Evolutionary conservation across 495 filamentous ascomycete genomes (phyloP), one percentile per base, ranked within the genome.

Genomic region (Neurospora sublineolata): DNA sequence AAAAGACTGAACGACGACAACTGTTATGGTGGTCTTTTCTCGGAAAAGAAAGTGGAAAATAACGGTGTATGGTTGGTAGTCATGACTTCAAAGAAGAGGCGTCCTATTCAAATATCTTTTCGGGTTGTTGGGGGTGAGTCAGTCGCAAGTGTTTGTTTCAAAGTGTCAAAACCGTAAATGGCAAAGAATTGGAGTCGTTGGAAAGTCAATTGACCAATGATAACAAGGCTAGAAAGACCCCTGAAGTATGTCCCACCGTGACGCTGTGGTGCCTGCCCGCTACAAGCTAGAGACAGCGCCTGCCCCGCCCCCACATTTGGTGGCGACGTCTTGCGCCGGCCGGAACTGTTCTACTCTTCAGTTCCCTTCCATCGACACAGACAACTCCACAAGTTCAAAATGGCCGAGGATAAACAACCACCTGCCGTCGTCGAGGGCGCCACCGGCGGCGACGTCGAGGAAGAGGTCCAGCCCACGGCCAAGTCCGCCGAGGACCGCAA

Each of bases 401-500:
- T 91, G 87, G 87, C 88, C 69, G 88, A 87, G 78, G 79, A 86
- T 73, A 84, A 83, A 18, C 87, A 89, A 80, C 88, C 89, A 39
- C 72, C 83, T 41, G 83, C 73, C 68, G 77, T 89, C 44, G 81
- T 84, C 69, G 88, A 89, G 79, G 88, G 89, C 74, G 83, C 85
- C 67, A 90, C 88, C 12, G 83, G 87, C 37, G 88, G 88, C 71
- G 83, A 89, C 41, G 89, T 89, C 64, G 85, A 89, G 30, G 86
- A 87, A 46, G 81, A 87, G 58, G 81, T 87, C 33, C 88, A 90
- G 58, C 83, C 89, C 46, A 89, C 87, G 70, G 91, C 87, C 71
- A 86, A 88, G 79, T 87, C 86, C 44, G 87, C 93, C 73, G 93
- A 96, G 81, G 94, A 95, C 83, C 92, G 93, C 80, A 97, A 95